Base-by-base conservation (phyloP, 2,329 filamentous ascomycete species). In the Microdochium nivale region DNA sequence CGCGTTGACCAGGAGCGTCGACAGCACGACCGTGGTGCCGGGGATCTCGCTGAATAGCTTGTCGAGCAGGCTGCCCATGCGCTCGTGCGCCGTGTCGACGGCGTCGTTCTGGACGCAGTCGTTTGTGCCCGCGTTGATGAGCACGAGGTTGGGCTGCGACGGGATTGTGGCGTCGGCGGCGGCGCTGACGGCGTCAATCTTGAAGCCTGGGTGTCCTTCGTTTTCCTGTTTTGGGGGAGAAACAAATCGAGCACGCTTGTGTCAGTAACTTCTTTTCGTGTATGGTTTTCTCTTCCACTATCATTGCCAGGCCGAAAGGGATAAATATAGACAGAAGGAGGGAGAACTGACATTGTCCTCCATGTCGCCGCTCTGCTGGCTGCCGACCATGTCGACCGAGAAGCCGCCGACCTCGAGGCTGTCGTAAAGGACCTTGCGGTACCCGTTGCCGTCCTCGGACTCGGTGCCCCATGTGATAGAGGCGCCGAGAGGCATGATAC, bases 61-160 rank as follows among this genome's bases (percentile, higher is more conserved):
- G 35, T 67, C 59, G 30, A 70, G 46, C 33, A 70, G 35, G 30
- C 32, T 48, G 11, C 49, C 54, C 51, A 70, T 56, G 10, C 68
- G 61, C 8, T 58, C 50, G 3, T 62, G 61, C 7, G 62, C 61
- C 16, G 56, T 55, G 8, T 59, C 16, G n/a, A 68, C 51, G 49
- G 67, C 59, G 16, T 62, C 53, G 52, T 65, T 57, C 27, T 62
- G 63, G 27, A 61, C 53, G 55, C 67, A 68, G 55, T 74, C 70
- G 53, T 72, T 72, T 14, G 69, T 68, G 1, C 70, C 70, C 8
- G 59, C 65, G 52, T 72, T 70, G 52, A 73, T 53, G 8, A 69
- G 56, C 43, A 72, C 59, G 13, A 72, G 25, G 50, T 71, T 67
- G 1, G 71, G 70, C 53, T 60, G 59, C 27, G 54, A 35, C 1